Base-by-base conservation (phyloP, 1,139 yeast species). In the Saccharomycopsis phalli region DNA sequence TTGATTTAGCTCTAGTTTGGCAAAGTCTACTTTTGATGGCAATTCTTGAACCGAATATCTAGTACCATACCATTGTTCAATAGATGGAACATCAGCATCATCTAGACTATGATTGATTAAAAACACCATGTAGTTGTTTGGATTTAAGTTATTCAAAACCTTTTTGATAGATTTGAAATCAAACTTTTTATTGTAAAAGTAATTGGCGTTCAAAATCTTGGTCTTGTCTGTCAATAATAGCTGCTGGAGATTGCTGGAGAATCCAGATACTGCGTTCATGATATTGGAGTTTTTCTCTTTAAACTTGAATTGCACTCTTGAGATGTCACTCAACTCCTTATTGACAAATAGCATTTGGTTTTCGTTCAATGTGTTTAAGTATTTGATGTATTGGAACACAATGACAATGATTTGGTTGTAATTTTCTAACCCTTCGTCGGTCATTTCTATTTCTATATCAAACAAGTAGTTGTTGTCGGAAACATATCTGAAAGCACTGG, bases 11-110 rank as follows among this genome's bases (percentile, higher is more conserved):
- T 60, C 53, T 6, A 52, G 51, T 22, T 60, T 51, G 32, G 55
- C 51, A 1, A 57, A 38, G 17, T 63, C 23, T 8, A 81, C 59
- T 0, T 60, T 60, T 0, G 50, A 31, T 2, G 74, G 62, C 19
- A 84, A 57, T 13, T 65, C 62, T 16, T 63, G 66, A 34, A 69
- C 59, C 2, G 71, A 61, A 54, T 86, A 83, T 49, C 81, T 81
- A 1, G 97, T 86, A 4, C 94, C 95, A 54, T 91, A 91, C 95
- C 95, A 88, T 52, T 74, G 67, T 58, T 91, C 98, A 13, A 53
- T 65, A 17, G 60, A 48, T 37, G 65, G 60, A 25, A 71, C 62
- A 2, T 59, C 62, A 1, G 53, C 30, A 3, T 46, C 48, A 11
- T 50, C 55, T 3, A 61, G 56, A 8, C 20, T 21, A 20, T 40